phyloP scores from a whole-genome alignment of 805 yeast species.

The Zygosaccharomyces gambellarensis region DNA sequence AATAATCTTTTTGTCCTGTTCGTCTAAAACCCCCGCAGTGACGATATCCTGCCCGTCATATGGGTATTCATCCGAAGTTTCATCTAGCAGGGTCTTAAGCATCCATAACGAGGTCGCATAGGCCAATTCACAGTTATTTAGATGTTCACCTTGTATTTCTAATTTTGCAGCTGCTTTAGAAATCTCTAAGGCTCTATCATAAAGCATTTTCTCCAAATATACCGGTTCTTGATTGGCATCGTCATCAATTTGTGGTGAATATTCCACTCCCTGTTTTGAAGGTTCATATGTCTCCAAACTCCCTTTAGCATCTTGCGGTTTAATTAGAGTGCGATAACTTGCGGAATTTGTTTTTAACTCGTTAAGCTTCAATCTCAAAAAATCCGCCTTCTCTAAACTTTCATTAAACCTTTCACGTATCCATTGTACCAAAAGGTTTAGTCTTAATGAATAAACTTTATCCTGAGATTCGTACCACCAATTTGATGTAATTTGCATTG shows the following conservation, averaged over 20 bases:
- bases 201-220: conserved; percentile 78
- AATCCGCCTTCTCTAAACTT: conserved; percentile 83
- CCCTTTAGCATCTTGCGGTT: conserved; percentile 16
- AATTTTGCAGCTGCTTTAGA: conserved; percentile 86
- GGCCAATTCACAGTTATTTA: conserved; percentile 71
- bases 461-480: conserved; percentile 72
- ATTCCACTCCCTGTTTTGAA: conserved; percentile 2
- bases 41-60: conserved; percentile 29
- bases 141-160: conserved; percentile 62
- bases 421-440: conserved; percentile 83
- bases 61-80: conserved; percentile 31
- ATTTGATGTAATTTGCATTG: conserved; percentile 77
- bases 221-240: conserved; percentile 29
- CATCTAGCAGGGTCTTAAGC: conserved; percentile 78
- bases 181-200: conserved; percentile 91
- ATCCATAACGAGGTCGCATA: conserved; percentile 94
- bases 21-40: conserved; percentile 48
- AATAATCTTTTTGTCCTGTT: conserved; percentile 68
- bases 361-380: conserved; percentile 52
- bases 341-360: conserved; percentile 12
- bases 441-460: conserved; percentile 40
- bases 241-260: conserved; percentile 12
- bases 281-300: conserved; percentile 2
- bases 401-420: conserved; percentile 84
- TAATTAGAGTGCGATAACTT: conserved; percentile 4